Evolutionary conservation across 192 early-diverging fungal species (phyloP), one percentile per base, ranked within the genome.

Genomic region (Podila clonocystis): DNA sequence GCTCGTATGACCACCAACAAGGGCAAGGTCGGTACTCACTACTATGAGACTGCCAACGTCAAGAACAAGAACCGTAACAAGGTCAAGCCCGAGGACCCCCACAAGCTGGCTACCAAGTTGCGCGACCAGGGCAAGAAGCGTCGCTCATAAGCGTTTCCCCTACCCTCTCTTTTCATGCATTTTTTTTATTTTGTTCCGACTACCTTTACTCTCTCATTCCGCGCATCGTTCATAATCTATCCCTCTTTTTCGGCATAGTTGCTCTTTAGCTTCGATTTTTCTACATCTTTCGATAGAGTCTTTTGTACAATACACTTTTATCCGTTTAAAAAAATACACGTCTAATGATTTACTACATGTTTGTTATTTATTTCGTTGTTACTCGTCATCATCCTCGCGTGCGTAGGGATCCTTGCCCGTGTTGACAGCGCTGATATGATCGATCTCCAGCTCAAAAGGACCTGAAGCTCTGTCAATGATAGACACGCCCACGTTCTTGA

Each of bases 61-160:
- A 99, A 99, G 89, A 98, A 98, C 85, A 87, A 88, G 83, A 96
- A 95, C 84, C 89, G 95, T 50, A 95, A 91, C 82, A 95, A 94
- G 78, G 82, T 80, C 50, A 92, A 91, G 71, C 95, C 92, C 26
- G 85, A 92, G 66, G 91, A 93, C 52, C 89, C 87, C 22, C 65
- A 80, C 20, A 87, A 87, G 65, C 62, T 87, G 34, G 76, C 82
- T 28, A 88, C 86, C 58, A 85, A 83, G 60, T 65, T 90, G 34
- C 72, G 71, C 49, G 73, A 73, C 61, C 78, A 77, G 62, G 83
- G 86, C 60, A 88, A 84, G 73, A 82, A 82, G 63, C 77, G 77
- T 69, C 77, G 77, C 48, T 68, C 71, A 61, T 80, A 80, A 52
- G 67, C 20, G 2, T 12, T 52, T 28, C 55, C n/a, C 29, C 6